These are phyloP conservation scores for Brassica incana DNA, from an alignment of 345 rosid species.

Conservation along the genomic window DNA sequence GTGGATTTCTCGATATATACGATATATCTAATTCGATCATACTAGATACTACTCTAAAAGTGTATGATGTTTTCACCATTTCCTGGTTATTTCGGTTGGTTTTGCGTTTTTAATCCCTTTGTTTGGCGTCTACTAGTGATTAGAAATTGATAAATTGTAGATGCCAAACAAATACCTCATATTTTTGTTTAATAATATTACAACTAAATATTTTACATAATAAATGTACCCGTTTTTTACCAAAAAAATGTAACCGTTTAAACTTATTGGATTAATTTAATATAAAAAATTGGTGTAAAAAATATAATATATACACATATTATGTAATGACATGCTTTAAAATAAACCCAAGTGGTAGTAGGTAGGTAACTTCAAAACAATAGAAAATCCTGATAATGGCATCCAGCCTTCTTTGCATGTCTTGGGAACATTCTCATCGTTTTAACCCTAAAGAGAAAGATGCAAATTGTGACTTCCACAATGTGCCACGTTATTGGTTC, in stretches of 20 bases:
- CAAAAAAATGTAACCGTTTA: too few species aligned
- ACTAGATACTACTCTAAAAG: neutral
- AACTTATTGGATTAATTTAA: too few species aligned
- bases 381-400: constrained; percentile 37
- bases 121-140: too few species aligned
- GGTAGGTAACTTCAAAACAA: neutral
- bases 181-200: neutral
- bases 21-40: neutral
- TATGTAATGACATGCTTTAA: neutral
- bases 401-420: constrained; percentile 53
- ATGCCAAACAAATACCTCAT: neutral
- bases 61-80: neutral
- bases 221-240: too few species aligned
- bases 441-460: constrained; percentile 27
- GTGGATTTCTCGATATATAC: neutral
- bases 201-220: neutral
- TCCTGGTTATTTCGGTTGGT: neutral
- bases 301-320: neutral
- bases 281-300: too few species aligned
- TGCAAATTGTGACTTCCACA: constrained; percentile 42
- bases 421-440: constrained; percentile 47
- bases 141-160: neutral
- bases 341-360: constrained; percentile 30
- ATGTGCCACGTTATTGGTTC: constrained; percentile 47
- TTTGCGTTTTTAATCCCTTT: neutral